Percentiles rank a stretch among this genome's conserved stretches.
These are phyloP conservation scores for Stylosanthes scabra DNA, from an alignment of 331 rosid genomes.

Conservation along the genomic window DNA sequence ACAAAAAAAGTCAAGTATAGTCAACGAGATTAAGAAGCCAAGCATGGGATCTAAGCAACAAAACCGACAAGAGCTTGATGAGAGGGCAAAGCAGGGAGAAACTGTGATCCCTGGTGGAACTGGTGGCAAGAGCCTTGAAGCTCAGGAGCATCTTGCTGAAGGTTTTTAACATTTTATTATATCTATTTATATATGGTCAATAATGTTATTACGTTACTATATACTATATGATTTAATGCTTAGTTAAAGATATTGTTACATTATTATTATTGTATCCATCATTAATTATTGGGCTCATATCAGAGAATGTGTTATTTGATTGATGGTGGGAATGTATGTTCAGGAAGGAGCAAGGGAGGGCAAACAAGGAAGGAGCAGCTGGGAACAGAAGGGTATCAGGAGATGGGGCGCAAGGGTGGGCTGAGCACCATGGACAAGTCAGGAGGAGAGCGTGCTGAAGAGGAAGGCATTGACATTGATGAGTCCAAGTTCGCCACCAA, in stretches of 20 bases:
- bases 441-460: slow-evolving; percentile 58
- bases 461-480: slow-evolving; percentile 57
- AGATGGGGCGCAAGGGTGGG: slow-evolving; percentile 76
- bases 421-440: slow-evolving; percentile 53
- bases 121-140: slow-evolving; percentile 80
- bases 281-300: too few relatives aligned
- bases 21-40: not conserved
- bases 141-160: slow-evolving; percentile 81
- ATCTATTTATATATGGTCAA: too few relatives aligned
- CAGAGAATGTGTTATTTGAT: too few relatives aligned
- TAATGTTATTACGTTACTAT: too few relatives aligned
- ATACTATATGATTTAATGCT: too few relatives aligned
- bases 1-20: not conserved
- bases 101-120: slow-evolving; percentile 83
- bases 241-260: too few relatives aligned
- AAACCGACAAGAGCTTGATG: slow-evolving; percentile 51
- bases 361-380: slow-evolving; percentile 66
- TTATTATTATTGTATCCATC: too few relatives aligned
- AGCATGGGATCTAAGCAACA: slow-evolving; percentile 50
- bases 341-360: slow-evolving; percentile 61
- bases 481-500: slow-evolving; percentile 59
- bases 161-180: too few relatives aligned
- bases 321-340: too few relatives aligned
- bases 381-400: slow-evolving; percentile 69
- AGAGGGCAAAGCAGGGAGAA: slow-evolving; percentile 67